Percentiles rank a stretch among this genome's conserved stretches.
These are phyloP conservation scores for Glycine soja DNA, from an alignment of 306 rosid species.

Conservation along the genomic window DNA sequence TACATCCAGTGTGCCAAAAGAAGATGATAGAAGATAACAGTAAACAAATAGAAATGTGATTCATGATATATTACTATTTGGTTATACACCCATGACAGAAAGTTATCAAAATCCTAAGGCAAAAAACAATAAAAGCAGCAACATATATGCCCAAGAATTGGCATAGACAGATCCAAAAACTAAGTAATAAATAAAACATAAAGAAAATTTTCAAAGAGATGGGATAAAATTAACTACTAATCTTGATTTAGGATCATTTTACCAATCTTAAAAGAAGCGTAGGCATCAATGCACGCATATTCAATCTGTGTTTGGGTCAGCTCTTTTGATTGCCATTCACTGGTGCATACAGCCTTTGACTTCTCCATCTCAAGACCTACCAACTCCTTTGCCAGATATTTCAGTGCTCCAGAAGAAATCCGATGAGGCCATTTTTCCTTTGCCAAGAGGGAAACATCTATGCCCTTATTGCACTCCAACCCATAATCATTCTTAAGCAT, in stretches of 20 bases:
- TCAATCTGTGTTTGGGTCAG: conserved; percentile 25
- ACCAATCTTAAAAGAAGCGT: conserved; percentile 49
- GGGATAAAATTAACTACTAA: neutral
- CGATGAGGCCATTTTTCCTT: neutral
- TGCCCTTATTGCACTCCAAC: conserved; percentile 8
- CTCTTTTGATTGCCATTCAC: conserved; percentile 27
- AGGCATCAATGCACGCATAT: conserved; percentile 53
- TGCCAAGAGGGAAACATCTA: conserved; percentile 34
- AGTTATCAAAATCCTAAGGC: too few relatives aligned
- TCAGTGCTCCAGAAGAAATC: neutral
- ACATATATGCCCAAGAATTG: too few relatives aligned
- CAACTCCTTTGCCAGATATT: conserved; percentile 39
- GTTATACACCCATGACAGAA: too few relatives aligned
- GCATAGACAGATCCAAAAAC: too few relatives aligned
- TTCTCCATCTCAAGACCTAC: conserved; percentile 45
- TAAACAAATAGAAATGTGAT: too few relatives aligned
- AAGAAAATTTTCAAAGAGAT: too few relatives aligned
- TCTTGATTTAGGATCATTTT: conserved; percentile 35
- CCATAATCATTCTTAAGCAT: conserved; percentile 31
- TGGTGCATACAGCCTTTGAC: conserved; percentile 1
- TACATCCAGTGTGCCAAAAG: too few relatives aligned
- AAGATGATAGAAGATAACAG: too few relatives aligned
- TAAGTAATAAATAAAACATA: too few relatives aligned
- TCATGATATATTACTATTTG: too few relatives aligned
- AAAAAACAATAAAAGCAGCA: too few relatives aligned